Conservation (phyloP, 768 basidiomycete genomes). For the Termitomyces sp. region DNA sequence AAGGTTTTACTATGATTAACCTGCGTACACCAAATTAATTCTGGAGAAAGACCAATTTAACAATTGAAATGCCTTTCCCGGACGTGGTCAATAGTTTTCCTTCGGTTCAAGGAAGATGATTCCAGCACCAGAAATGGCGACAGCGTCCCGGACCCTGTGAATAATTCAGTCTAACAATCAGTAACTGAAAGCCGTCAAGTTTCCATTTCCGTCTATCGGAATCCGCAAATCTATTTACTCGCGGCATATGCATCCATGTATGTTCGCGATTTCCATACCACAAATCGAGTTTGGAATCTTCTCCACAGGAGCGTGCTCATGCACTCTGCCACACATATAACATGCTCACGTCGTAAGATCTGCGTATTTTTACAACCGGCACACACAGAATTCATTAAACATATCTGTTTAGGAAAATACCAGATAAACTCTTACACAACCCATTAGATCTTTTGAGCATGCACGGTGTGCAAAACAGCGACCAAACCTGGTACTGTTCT, state of each 20-base stretch:
- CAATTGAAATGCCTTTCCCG: background rate
- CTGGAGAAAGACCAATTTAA: background rate
- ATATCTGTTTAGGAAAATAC: background rate
- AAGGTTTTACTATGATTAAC: too few relatives aligned
- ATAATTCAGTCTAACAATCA: background rate
- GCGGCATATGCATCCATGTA: background rate
- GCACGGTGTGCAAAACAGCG: slow-evolving; percentile 43
- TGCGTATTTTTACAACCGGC: background rate
- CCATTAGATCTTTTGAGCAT: slow-evolving; percentile 23
- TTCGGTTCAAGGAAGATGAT: background rate
- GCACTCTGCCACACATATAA: too few relatives aligned
- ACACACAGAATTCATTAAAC: background rate
- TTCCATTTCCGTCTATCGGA: background rate
- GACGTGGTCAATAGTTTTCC: background rate
- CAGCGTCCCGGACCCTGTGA: background rate
- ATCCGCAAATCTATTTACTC: background rate
- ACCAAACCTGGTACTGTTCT: slow-evolving; percentile 41
- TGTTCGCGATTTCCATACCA: background rate
- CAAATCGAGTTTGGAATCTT: too few relatives aligned
- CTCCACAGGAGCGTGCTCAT: background rate
- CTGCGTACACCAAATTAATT: background rate
- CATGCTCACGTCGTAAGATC: background rate
- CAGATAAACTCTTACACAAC: background rate
- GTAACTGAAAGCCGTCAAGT: background rate
- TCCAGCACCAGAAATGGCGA: background rate